Evolutionary conservation across 129 eudicot genomes (phyloP).

Genomic region (Artemisia argyi): DNA sequence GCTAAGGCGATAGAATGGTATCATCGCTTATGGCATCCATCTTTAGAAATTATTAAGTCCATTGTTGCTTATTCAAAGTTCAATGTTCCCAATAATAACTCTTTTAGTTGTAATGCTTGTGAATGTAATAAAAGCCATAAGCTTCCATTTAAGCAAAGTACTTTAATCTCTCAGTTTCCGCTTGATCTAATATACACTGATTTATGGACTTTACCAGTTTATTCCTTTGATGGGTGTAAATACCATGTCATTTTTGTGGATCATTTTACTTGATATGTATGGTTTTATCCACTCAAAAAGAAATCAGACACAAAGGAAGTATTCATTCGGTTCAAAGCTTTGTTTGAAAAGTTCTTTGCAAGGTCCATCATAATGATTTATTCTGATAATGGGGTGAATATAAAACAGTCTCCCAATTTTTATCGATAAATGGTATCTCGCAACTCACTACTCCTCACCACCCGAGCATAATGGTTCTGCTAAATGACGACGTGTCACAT

Average conservation of each 20-base stretch:
- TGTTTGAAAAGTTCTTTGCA: not conserved
- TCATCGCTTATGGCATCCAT: not conserved
- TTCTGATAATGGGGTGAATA: conserved; percentile 10
- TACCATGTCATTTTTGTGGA: not conserved
- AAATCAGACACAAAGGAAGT: not conserved
- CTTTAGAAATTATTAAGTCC: not conserved
- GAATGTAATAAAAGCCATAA: not conserved
- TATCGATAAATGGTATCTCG: not conserved
- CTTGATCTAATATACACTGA: no score
- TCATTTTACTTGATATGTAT: not conserved
- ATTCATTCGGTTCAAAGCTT: not conserved
- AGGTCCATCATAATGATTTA: not conserved
- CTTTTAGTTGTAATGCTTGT: conserved; percentile 7
- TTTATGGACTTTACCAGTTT: no score
- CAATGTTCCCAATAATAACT: not conserved
- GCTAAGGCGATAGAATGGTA: not conserved
- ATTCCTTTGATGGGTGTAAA: no score
- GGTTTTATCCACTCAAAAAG: conserved; percentile 9
- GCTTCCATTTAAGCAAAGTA: not conserved
- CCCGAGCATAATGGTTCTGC: conserved; percentile 3
- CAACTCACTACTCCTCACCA: not conserved
- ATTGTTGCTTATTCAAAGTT: not conserved
- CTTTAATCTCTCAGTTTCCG: no score
- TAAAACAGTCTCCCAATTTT: not conserved
- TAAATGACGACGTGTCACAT: not conserved